Evolutionary conservation across 163 green algal genomes (phyloP), one percentile per base, ranked within the genome.

Genomic region (Chlamydomonas reinhardtii): DNA sequence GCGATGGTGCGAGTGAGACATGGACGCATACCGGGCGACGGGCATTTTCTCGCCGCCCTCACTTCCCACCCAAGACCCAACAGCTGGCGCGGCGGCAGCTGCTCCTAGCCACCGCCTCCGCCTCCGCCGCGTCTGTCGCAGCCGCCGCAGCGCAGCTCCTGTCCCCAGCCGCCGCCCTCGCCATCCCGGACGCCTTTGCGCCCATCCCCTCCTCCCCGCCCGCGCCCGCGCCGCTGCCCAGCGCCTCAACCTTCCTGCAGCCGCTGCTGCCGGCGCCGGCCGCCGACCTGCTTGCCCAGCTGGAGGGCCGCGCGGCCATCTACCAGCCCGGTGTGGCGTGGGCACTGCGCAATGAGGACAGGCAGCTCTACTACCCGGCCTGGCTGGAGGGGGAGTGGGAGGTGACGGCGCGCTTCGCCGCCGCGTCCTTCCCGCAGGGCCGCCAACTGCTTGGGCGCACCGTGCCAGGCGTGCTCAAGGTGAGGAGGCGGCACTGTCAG

Each of bases 361-460:
- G 77, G 52, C 84, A 89, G 62, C 76, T 89, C 15, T 80, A 69
- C 56, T 89, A 89, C 79, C 79, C 79, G 3, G 22, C 31, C 27
- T 86, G 79, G 79, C 20, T 86, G 32, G 34, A 29, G 12, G 79
- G 79, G 16, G 69, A 86, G 79, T 86, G 79, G 79, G 34, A 78
- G 69, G 79, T 86, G 31, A 78, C 69, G 32, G 79, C 84, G 29
- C 64, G 61, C 20, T 84, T 89, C 65, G 66, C 56, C 6, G 84
- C 27, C 4, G 84, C 71, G 29, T 83, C 75, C 12, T 89, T 89
- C 35, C 84, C 77, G 14, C 73, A 85, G 75, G 84, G 84, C 56
- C 66, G 72, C 22, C 37, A 61, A 19, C 74, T 85, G 54, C 54
- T 89, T 25, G 72, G 65, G 17, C 72, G 84, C 54, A 82, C 73